A percentile compares a stretch with the other conserved stretches of the same genome.
These are phyloP conservation scores for Cymbomonas tetramitiformis DNA, from an alignment of 139 green algal species.

Conservation along the genomic window DNA sequence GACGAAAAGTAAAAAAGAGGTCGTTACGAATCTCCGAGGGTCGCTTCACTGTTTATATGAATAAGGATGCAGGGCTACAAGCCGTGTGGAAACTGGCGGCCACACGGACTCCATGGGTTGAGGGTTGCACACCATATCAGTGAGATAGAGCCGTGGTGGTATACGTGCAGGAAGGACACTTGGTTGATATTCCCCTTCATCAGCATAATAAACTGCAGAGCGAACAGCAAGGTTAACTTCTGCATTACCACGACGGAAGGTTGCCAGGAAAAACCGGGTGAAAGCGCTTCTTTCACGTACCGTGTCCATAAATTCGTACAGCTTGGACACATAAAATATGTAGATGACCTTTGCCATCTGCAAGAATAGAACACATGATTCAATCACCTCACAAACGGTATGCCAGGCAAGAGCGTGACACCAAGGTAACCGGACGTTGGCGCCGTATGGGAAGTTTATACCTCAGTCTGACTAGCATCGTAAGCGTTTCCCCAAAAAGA, in stretches of 20 bases:
- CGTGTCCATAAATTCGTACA: slow-evolving; percentile 58
- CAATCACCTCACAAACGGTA: too few relatives aligned
- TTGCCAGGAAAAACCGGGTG: background rate
- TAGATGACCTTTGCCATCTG: slow-evolving; percentile 40
- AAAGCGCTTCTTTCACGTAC: background rate
- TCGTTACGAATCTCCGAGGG: too few relatives aligned
- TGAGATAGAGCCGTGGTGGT: slow-evolving; percentile 54
- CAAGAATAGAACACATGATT: too few relatives aligned
- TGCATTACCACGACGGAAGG: background rate
- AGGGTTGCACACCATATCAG: slow-evolving; percentile 63
- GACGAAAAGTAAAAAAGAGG: too few relatives aligned
- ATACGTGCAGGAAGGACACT: slow-evolving; percentile 52
- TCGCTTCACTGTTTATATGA: too few relatives aligned
- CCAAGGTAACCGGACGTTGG: too few relatives aligned
- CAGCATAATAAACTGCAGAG: slow-evolving; percentile 46
- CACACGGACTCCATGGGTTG: too few relatives aligned
- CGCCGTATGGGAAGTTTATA: too few relatives aligned
- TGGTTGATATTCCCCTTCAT: slow-evolving; percentile 49
- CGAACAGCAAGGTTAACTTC: background rate
- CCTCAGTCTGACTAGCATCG: slow-evolving; percentile 21
- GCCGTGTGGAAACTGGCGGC: too few relatives aligned
- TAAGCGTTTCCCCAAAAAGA: slow-evolving; percentile 45
- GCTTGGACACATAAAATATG: slow-evolving; percentile 52
- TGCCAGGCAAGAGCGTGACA: too few relatives aligned
- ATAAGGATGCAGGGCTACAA: too few relatives aligned